Evolutionary conservation across 345 rosid species (phyloP).

Genomic region (Turnera subulata): DNA sequence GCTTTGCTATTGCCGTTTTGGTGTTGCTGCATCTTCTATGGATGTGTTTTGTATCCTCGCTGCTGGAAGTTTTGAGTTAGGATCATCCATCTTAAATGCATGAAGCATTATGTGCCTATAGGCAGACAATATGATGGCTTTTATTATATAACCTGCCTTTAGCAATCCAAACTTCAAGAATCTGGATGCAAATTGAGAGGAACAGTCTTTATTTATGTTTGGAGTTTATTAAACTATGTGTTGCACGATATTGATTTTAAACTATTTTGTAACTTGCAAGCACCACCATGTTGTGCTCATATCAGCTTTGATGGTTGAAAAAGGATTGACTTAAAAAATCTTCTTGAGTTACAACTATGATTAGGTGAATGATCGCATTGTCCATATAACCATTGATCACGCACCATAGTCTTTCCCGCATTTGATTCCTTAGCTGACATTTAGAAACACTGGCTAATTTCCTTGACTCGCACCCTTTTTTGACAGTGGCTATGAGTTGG

Average conservation of each 20-base stretch:
- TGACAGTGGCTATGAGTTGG: constrained; percentile 64
- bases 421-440: not conserved
- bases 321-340: no score
- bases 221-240: no score
- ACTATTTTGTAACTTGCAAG: no score
- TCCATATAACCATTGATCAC: no score
- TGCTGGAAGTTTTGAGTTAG: not conserved
- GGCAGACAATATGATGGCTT: not conserved
- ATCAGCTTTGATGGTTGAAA: no score
- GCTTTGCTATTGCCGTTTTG: not conserved
- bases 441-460: no score
- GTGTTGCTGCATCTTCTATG: not conserved
- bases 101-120: not conserved
- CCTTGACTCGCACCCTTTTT: not conserved
- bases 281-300: no score
- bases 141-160: not conserved
- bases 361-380: no score
- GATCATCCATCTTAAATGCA: not conserved
- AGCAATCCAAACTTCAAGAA: not conserved
- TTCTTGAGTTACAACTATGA: no score
- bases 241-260: no score
- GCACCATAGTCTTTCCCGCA: not conserved
- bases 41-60: not conserved
- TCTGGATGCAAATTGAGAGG: not conserved
- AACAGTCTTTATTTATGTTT: no score